Percentiles rank a stretch among this genome's conserved stretches.
These are phyloP conservation scores for Leccinum truebloodii DNA, from an alignment of 768 basidiomycete species.

Conservation along the genomic window DNA sequence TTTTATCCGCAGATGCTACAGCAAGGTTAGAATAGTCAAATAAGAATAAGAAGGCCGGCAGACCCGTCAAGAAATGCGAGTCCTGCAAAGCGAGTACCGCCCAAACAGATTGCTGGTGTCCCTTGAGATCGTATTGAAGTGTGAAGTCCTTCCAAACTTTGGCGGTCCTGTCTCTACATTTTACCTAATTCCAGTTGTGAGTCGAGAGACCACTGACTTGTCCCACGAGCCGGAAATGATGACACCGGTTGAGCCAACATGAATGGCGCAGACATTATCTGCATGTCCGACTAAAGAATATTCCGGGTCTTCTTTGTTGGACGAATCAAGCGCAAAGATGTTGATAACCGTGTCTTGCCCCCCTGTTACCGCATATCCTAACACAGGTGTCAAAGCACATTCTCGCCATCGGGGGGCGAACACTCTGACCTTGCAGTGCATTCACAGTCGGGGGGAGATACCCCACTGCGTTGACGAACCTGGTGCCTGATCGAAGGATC, in stretches of 20 bases:
- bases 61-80: conserved; percentile 81
- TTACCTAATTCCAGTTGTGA: not conserved
- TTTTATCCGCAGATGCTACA: conserved; percentile 90
- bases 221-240: conserved; percentile 98
- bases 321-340: conserved; percentile 64
- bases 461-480: conserved; percentile 80
- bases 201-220: conserved; percentile 53
- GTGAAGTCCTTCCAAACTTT: conserved; percentile 90
- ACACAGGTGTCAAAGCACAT: conserved; percentile 15
- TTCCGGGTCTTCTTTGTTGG: conserved; percentile 67
- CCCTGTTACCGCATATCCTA: conserved; percentile 85
- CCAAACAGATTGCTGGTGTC: conserved; percentile 93
- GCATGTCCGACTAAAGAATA: conserved; percentile 87
- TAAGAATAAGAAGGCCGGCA: conserved; percentile 12
- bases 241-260: conserved; percentile 65
- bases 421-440: conserved; percentile 63
- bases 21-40: conserved; percentile 8
- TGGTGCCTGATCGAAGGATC: conserved; percentile 63
- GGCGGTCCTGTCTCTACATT: conserved; percentile 66
- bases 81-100: conserved; percentile 81
- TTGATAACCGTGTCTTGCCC: conserved; percentile 90
- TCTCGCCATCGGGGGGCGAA: not conserved
- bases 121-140: conserved; percentile 70
- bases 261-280: conserved; percentile 86
- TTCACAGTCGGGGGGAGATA: conserved; percentile 71